phyloP scores from a whole-genome alignment of 768 basidiomycete species.

The Termitomyces sp. region DNA sequence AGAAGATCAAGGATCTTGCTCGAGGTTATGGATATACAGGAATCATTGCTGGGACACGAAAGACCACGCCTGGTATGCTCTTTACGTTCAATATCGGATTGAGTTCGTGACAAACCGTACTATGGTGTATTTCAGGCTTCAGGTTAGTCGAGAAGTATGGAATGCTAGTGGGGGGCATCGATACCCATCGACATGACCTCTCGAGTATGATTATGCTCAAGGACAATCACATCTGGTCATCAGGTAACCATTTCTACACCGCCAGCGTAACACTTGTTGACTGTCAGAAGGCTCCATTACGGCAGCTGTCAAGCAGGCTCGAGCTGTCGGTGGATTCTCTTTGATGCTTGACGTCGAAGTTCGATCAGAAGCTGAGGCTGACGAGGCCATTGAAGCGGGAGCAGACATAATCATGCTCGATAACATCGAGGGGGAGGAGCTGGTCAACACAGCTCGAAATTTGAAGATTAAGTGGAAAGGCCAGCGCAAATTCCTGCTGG shows the following conservation, averaged over 20 bases:
- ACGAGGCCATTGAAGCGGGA: constrained; percentile 96
- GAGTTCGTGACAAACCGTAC: background rate
- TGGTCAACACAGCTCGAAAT: constrained; percentile 59
- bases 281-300: constrained; percentile 74
- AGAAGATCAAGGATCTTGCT: constrained; percentile 74
- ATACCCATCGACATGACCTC: constrained; percentile 93
- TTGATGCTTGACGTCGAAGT: constrained; percentile 94
- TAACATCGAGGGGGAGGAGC: constrained; percentile 77
- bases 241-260: constrained; percentile 40
- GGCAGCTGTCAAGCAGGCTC: constrained; percentile 78
- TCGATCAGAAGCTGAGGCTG: constrained; percentile 79
- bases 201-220: constrained; percentile 99
- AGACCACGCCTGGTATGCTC: constrained; percentile 82
- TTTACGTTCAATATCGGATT: background rate
- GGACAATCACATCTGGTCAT: constrained; percentile 99
- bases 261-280: background rate
- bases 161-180: constrained; percentile 96
- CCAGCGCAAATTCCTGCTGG: constrained; percentile 80
- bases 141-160: constrained; percentile 97
- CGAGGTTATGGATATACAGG: constrained; percentile 76
- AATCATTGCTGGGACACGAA: constrained; percentile 89
- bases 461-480: constrained; percentile 79
- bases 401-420: constrained; percentile 96
- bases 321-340: constrained; percentile 86
- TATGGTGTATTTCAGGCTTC: constrained; percentile 51